A percentile compares a stretch with the other conserved stretches of the same genome.
phyloP scores from a whole-genome alignment of 495 filamentous ascomycete genomes.

The Trichodelitschia bisporula region DNA sequence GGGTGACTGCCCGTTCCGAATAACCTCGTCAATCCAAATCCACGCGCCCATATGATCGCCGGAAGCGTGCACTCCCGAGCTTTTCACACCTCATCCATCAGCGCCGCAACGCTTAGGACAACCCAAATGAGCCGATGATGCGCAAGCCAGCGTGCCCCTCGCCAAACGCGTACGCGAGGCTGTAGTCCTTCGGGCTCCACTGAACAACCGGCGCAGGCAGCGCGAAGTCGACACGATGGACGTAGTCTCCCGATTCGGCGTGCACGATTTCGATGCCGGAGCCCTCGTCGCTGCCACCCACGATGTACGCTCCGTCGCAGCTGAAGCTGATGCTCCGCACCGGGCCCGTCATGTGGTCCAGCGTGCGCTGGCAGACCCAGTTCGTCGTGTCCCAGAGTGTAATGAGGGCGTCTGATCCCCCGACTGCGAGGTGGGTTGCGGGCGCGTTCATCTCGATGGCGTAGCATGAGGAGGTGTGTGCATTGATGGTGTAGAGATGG shows the following conservation, averaged over 20 bases:
- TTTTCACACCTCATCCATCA: no score
- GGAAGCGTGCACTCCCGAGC: no score
- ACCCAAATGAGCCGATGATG: background rate
- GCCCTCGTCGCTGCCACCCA: conserved; percentile 66
- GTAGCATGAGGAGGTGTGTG: conserved; percentile 58
- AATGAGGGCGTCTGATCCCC: conserved; percentile 72
- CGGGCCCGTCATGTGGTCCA: conserved; percentile 46
- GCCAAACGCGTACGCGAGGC: conserved; percentile 1
- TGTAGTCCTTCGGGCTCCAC: background rate
- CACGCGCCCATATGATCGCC: no score
- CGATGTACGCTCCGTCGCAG: conserved; percentile 74
- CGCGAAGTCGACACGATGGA: conserved; percentile 44
- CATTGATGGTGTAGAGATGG: conserved; percentile 38
- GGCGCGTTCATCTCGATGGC: conserved; percentile 47
- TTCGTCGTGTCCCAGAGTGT: conserved; percentile 79
- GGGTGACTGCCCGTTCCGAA: no score
- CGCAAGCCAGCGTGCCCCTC: background rate
- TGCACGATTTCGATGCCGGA: conserved; percentile 32
- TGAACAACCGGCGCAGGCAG: background rate
- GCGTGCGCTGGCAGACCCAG: conserved; percentile 69
- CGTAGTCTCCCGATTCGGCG: conserved; percentile 65
- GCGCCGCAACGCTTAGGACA: no score
- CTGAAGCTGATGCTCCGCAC: conserved; percentile 73
- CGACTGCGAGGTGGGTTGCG: conserved; percentile 61
- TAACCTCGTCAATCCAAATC: no score